These are phyloP conservation scores for Sporothrix inflata DNA, from an alignment of 2,329 filamentous ascomycete species.

Conservation along the genomic window DNA sequence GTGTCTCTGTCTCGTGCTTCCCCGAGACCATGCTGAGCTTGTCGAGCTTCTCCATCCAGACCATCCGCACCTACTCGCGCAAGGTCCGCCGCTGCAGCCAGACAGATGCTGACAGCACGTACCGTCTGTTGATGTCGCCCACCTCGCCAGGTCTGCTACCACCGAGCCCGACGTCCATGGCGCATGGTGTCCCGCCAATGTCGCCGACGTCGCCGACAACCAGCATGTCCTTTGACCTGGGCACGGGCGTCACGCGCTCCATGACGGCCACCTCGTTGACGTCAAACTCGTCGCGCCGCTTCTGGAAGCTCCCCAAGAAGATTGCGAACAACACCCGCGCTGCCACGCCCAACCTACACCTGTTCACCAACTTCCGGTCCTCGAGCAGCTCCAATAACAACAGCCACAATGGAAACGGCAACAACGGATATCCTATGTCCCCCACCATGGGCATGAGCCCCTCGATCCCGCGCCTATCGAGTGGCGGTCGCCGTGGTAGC, in stretches of 20 bases:
- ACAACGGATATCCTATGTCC: background rate
- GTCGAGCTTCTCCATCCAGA: constrained; percentile 60
- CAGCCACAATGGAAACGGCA: background rate
- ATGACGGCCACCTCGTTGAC: background rate
- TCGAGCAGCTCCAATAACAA: background rate
- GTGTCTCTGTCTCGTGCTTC: constrained; percentile 59
- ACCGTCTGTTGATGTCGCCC: constrained; percentile 30
- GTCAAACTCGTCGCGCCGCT: constrained; percentile 24
- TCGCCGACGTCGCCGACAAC: constrained; percentile 32
- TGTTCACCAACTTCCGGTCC: constrained; percentile 1
- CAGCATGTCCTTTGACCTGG: constrained; percentile 16
- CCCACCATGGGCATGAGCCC: background rate
- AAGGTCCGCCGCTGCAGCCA: constrained; percentile 51
- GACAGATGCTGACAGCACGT: constrained; percentile 33
- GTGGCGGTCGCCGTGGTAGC: background rate
- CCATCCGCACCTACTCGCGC: constrained; percentile 58
- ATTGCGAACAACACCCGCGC: constrained; percentile 22
- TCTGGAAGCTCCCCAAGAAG: constrained; percentile 33
- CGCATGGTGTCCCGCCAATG: constrained; percentile 39
- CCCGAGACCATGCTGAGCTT: constrained; percentile 63
- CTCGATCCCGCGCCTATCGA: constrained; percentile 4
- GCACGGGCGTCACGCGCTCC: background rate
- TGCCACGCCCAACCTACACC: background rate
- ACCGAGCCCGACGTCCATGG: background rate
- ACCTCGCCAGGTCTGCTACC: background rate